These are phyloP conservation scores for Scenedesmus sp. DNA, from an alignment of 163 green algal genomes.

Conservation along the genomic window DNA sequence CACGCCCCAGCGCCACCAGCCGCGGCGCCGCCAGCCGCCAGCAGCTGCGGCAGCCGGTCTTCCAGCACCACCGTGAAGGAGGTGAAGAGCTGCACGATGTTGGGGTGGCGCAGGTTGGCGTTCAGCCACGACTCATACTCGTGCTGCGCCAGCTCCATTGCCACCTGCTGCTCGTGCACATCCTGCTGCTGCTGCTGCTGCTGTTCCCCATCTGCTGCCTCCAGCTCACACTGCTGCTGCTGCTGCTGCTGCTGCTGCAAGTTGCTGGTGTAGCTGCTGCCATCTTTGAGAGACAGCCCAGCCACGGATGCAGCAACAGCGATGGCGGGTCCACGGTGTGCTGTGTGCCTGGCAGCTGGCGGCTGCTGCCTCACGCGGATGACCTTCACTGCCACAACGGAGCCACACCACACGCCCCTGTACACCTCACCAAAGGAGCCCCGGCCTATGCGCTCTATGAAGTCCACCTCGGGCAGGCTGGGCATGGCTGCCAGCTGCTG, in stretches of 20 bases:
- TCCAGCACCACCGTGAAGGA: constrained; percentile 54
- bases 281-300: not conserved
- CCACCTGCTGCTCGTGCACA: constrained; percentile 29
- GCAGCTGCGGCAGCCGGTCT: not conserved
- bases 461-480: constrained; percentile 51
- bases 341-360: not conserved
- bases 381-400: constrained; percentile 56
- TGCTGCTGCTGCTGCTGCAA: not conserved
- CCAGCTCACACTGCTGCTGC: not conserved
- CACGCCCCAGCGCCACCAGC: not conserved
- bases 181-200: constrained; percentile 35
- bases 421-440: constrained; percentile 57
- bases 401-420: constrained; percentile 50
- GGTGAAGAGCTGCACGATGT: constrained; percentile 59
- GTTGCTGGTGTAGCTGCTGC: not conserved
- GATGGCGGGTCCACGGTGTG: not conserved
- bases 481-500: not conserved
- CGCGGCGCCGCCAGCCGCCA: not conserved
- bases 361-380: constrained; percentile 26
- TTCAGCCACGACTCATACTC: constrained; percentile 59
- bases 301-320: too few relatives aligned
- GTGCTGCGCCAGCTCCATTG: constrained; percentile 47
- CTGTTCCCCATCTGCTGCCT: not conserved
- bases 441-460: constrained; percentile 54
- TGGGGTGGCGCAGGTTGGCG: constrained; percentile 54